Conservation (phyloP, 208 protist genomes). For the Phytomonas francai region DNA sequence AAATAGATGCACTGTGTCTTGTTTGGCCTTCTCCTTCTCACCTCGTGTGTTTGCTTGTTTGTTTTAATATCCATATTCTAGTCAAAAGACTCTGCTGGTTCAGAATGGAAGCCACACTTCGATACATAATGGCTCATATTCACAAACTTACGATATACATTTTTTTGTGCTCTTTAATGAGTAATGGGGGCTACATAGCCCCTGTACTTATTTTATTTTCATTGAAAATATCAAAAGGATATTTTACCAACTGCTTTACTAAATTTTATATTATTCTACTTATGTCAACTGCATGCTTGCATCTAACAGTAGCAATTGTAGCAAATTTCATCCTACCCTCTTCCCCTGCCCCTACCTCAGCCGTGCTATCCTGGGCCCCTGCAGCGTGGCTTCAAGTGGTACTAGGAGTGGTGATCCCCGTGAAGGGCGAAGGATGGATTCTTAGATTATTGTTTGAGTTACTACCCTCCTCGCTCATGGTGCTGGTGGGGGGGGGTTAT, state of each 20-base stretch:
- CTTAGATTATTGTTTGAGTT: neutral
- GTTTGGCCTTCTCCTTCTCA: neutral
- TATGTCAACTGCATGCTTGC: neutral
- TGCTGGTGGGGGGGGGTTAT: neutral
- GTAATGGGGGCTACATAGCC: neutral
- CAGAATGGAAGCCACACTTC: neutral
- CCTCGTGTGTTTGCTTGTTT: no score
- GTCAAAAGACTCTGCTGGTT: neutral
- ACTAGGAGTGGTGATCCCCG: neutral
- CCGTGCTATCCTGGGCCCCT: neutral
- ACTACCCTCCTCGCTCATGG: neutral
- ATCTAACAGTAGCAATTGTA: neutral
- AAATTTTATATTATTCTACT: neutral
- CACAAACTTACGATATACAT: neutral
- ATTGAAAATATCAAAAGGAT: slow-evolving; percentile 8
- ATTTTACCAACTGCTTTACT: neutral
- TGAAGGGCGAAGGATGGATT: neutral
- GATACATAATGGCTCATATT: neutral
- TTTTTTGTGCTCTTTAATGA: neutral
- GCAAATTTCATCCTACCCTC: neutral
- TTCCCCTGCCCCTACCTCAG: neutral
- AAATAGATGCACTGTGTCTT: neutral
- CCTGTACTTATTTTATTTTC: slow-evolving; percentile 14
- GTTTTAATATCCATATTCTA: neutral
- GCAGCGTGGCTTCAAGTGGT: neutral